phyloP scores from a whole-genome alignment of 148 eudicot species.

The Cornus controversa region DNA sequence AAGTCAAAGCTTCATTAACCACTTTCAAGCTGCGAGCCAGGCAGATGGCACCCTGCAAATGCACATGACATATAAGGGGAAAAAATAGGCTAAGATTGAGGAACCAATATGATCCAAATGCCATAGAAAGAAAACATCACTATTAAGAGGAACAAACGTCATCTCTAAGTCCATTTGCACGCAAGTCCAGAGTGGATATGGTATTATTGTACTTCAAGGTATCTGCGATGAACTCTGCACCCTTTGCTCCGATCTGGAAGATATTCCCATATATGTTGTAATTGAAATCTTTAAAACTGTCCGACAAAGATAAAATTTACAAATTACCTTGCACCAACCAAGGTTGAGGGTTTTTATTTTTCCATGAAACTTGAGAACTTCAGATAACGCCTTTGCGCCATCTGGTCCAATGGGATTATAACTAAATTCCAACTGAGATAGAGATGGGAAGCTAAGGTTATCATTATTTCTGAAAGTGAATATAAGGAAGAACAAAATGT shows the following conservation, averaged over 20 bases:
- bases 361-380: conserved; percentile 92
- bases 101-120: neutral
- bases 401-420: conserved; percentile 97
- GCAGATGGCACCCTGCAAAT: conserved; percentile 71
- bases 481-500: neutral
- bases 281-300: neutral
- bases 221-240: conserved; percentile 80
- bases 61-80: neutral
- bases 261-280: conserved; percentile 5
- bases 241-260: conserved; percentile 80
- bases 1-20: conserved; percentile 79
- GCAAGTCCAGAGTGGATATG: conserved; percentile 75
- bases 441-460: neutral
- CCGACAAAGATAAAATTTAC: neutral
- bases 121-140: neutral
- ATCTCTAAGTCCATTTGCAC: conserved; percentile 89
- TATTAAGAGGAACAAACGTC: conserved; percentile 49
- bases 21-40: conserved; percentile 90
- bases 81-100: neutral
- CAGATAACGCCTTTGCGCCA: conserved; percentile 87
- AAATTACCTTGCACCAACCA: conserved; percentile 93
- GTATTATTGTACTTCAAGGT: conserved; percentile 78
- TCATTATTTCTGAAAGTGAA: neutral
- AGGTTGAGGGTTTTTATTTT: conserved; percentile 73
- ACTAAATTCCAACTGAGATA: conserved; percentile 70